Evolutionary conservation across 1,284 basidiomycete genomes (phyloP).

Genomic region (Puccinia polysora): DNA sequence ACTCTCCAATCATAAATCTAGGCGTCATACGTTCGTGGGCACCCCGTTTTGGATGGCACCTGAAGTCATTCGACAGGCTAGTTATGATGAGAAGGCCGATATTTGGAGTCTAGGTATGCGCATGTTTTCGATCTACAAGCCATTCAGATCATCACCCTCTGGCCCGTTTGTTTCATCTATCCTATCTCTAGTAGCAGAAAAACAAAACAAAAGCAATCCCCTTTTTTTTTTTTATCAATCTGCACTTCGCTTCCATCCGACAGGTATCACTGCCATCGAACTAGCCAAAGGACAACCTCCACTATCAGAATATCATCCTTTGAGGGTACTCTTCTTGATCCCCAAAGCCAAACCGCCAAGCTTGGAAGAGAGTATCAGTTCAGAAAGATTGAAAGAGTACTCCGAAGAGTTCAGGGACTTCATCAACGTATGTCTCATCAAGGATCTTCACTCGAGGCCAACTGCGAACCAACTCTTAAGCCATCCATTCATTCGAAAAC

Average conservation of each 20-base stretch:
- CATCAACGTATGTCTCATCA: slow-evolving; percentile 80
- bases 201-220: background rate
- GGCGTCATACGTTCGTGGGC: slow-evolving; percentile 82
- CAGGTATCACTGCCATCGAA: slow-evolving; percentile 55
- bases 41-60: slow-evolving; percentile 99
- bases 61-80: slow-evolving; percentile 92
- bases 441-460: slow-evolving; percentile 82
- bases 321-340: slow-evolving; percentile 56
- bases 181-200: background rate
- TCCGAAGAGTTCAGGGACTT: slow-evolving; percentile 87
- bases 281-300: slow-evolving; percentile 56
- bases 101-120: slow-evolving; percentile 53
- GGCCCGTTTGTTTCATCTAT: too few species aligned
- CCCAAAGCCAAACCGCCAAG: slow-evolving; percentile 73
- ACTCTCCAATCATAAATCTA: slow-evolving; percentile 67
- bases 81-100: slow-evolving; percentile 58
- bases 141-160: too few species aligned
- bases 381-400: slow-evolving; percentile 56
- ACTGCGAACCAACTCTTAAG: slow-evolving; percentile 83
- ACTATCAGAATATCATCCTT: slow-evolving; percentile 56
- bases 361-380: slow-evolving; percentile 65
- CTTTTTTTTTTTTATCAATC: background rate
- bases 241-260: too few species aligned
- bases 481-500: slow-evolving; percentile 87
- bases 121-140: background rate